A percentile compares a stretch with the other conserved stretches of the same genome.
phyloP scores from a whole-genome alignment of 441 rosid species.

The Gossypium davidsonii region DNA sequence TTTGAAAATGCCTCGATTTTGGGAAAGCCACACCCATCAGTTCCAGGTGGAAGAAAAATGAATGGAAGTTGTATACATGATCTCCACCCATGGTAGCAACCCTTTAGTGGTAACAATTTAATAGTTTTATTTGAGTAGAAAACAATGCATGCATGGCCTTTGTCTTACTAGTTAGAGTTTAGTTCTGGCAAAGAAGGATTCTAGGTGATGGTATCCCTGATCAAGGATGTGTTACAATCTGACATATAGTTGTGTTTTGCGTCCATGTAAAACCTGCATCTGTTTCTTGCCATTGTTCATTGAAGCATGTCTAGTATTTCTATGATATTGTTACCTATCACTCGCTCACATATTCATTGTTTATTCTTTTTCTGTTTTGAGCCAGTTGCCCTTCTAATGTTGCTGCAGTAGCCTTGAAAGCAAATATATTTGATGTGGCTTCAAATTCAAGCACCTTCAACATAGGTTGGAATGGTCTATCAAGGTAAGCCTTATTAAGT shows the following conservation, averaged over 20 bases:
- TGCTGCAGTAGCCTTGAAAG: constrained; percentile 51
- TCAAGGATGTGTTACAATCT: background rate
- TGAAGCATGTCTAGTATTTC: background rate
- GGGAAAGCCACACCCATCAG: background rate
- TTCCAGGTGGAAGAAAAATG: constrained; percentile 3
- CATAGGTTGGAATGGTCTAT: constrained; percentile 39
- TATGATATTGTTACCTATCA: background rate
- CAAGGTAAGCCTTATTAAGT: constrained; percentile 43
- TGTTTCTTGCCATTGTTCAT: background rate
- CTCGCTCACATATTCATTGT: background rate
- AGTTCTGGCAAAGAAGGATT: background rate
- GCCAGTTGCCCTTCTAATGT: constrained; percentile 71
- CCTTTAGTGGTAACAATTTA: background rate
- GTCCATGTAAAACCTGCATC: background rate
- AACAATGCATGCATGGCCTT: background rate
- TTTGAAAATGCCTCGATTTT: background rate
- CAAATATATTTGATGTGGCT: constrained; percentile 62
- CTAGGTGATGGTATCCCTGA: background rate
- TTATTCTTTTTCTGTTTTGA: constrained; percentile 14
- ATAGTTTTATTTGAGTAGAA: background rate
- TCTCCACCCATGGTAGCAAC: background rate
- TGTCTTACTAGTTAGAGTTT: background rate
- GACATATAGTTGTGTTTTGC: background rate
- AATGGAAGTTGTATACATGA: background rate
- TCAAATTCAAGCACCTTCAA: constrained; percentile 37